Evolutionary conservation across 257 asterid genomes (phyloP), one percentile per base, ranked within the genome.

Genomic region (Scutellaria baicalensis): DNA sequence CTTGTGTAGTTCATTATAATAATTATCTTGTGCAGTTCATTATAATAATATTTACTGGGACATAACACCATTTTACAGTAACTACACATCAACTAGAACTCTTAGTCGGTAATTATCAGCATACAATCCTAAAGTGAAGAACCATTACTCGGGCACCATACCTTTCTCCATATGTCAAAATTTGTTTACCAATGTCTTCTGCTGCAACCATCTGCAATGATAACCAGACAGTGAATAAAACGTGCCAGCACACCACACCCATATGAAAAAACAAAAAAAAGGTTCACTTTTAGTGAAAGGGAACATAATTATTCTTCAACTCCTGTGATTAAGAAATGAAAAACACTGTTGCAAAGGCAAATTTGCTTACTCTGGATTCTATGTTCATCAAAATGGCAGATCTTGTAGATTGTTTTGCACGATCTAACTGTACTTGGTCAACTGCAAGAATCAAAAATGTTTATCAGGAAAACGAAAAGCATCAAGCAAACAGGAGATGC

Each of bases 361-460:
- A 42, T 55, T 40, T 50, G 64, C 88, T 61, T 93, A 87, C 99
- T 80, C 96, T 88, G 64, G 97, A 93, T 86, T 93, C 97, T 18
- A 93, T 88, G 82, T 91, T 91, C 99, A 93, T 93, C 75, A 93
- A 84, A 81, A 91, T 93, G 84, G 96, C 93, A 57, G 96, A 84
- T 76, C 77, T 89, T 1, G 97, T 91, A 9, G 97, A 56, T 78
- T 83, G 91, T 74, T 93, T 93, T 43, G 99, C 99, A 69, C 97
- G 96, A 58, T 80, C 75, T 58, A 93, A 85, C 82, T 93, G 91
- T 16, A 72, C 73, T 52, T 73, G 79, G 71, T 84, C 85, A 72
- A 89, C 97, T 91, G 87, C 75, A 80, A 70, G 31, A 50, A 43
- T 31, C 38, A 66, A 40, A 36, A 21, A 71, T 33, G 54, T 33